Evolutionary conservation across 257 asterid species (phyloP).

Genomic region (Gentiana macrophylla): DNA sequence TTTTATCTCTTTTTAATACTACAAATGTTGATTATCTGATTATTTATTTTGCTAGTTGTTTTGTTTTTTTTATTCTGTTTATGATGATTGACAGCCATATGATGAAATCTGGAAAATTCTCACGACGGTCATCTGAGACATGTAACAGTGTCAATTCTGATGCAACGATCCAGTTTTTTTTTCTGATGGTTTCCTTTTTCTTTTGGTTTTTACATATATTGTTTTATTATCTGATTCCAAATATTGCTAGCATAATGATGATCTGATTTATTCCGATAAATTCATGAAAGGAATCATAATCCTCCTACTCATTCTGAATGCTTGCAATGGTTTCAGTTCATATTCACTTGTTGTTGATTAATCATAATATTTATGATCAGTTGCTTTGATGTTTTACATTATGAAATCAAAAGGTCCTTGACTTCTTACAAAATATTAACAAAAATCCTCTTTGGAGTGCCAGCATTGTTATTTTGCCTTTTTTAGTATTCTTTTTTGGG

Average conservation of each 20-base stretch:
- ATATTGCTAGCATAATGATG: slow-evolving; percentile 40
- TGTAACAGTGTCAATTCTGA: slow-evolving; percentile 34
- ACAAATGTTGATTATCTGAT: not conserved
- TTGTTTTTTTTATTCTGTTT: too few relatives aligned
- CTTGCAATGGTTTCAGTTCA: slow-evolving; percentile 6
- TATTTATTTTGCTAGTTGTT: too few relatives aligned
- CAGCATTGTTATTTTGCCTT: not conserved
- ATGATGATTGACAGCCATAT: slow-evolving; percentile 7
- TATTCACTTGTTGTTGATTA: too few relatives aligned
- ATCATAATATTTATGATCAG: not conserved
- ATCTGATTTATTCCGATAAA: slow-evolving; percentile 34
- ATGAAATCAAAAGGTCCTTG: slow-evolving; percentile 42
- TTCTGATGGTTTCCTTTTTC: slow-evolving; percentile 33
- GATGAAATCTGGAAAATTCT: slow-evolving; percentile 68
- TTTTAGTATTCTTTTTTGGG: not conserved
- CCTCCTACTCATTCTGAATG: slow-evolving; percentile 99
- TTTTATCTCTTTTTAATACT: too few relatives aligned
- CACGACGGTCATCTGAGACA: slow-evolving; percentile 90
- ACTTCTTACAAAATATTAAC: slow-evolving; percentile 1
- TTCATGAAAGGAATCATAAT: slow-evolving; percentile 42
- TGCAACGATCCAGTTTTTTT: slow-evolving; percentile 33
- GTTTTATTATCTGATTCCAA: not conserved
- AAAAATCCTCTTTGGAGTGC: slow-evolving; percentile 74
- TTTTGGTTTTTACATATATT: not conserved
- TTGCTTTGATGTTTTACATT: slow-evolving; percentile 37